phyloP scores from a whole-genome alignment of 495 filamentous ascomycete species.

The Penicillium manginii region DNA sequence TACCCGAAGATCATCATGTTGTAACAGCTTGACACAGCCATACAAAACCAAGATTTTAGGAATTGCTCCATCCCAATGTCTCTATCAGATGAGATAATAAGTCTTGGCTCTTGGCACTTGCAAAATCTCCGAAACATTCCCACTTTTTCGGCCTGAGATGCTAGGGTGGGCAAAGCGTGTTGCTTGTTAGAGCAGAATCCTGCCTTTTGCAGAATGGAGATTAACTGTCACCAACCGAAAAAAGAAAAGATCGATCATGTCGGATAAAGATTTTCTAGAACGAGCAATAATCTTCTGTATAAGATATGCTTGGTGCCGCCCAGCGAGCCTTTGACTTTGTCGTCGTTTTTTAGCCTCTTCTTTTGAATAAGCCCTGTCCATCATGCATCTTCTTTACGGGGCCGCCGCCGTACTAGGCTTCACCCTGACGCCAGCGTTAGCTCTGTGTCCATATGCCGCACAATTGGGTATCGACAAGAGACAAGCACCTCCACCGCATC shows the following conservation, averaged over 20 bases:
- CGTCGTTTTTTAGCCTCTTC: neutral
- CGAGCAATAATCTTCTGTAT: neutral
- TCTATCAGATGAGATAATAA: conserved; percentile 2
- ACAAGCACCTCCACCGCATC: neutral
- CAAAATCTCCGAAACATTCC: neutral
- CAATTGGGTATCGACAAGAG: conserved; percentile 10
- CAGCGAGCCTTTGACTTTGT: neutral
- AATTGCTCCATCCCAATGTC: neutral
- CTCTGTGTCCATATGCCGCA: conserved; percentile 15
- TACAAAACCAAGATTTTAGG: neutral
- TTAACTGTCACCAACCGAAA: neutral
- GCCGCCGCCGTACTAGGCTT: conserved; percentile 6
- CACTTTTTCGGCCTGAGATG: conserved; percentile 1
- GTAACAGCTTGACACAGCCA: neutral
- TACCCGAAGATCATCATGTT: neutral
- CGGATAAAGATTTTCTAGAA: conserved; percentile 3
- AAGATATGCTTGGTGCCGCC: neutral
- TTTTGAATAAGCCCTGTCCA: neutral
- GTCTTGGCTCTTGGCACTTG: conserved; percentile 1
- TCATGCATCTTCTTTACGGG: neutral
- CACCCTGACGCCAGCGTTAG: conserved; percentile 1
- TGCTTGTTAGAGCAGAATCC: neutral
- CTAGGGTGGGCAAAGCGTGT: neutral
- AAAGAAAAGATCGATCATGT: neutral
- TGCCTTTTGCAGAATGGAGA: neutral